Base-by-base conservation (phyloP, 129 eudicot species). In the Escallonia herrerae region DNA sequence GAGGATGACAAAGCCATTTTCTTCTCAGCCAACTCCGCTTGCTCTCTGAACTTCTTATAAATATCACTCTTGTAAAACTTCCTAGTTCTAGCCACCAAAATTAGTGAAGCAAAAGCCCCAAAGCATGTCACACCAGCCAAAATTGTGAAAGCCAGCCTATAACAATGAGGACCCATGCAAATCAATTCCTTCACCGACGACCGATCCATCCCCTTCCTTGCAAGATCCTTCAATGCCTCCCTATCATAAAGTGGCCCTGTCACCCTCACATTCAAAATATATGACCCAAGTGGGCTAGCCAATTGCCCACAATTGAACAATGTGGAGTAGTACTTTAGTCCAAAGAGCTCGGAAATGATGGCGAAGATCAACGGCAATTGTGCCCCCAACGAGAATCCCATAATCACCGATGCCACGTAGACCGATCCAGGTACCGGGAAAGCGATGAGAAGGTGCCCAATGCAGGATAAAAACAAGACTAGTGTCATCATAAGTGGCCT, bases 231-330 rank as follows among this genome's bases (percentile, higher is more conserved):
- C 47, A 76, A 5, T 7, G 98, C 98, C 78, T 88, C 87, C 7
- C 50, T 63, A 42, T 91, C 98, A 15, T 91, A 91, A n/a, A 88
- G 57, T 12, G 64, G 77, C 15, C 98, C 95, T 0, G 89, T 75
- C 5, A 88, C 76, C 60, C 72, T 82, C n/a, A 91, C 95, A 60
- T 91, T 91, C 60, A 91, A 64, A 38, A 91, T 12, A 69, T 91
- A 91, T 0, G 95, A 87, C 2, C 98, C 98, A 4, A 91, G 70
- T 0, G 98, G 96, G 68, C 95, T 86, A 3, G 87, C 98, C 57
- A 87, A 6, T 50, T 77, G 89, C 7, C 91, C 96, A 53, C 86
- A 84, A 14, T 91, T 91, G 81, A 85, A 91, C 82, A 88, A 64
- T 4, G 96, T 85, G 10, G 89, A 76, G 51, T 79, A 91, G 64